These are phyloP conservation scores for Cyanidioschyzon merolae DNA, from an alignment of 23 red algal species.

Conservation along the genomic window DNA sequence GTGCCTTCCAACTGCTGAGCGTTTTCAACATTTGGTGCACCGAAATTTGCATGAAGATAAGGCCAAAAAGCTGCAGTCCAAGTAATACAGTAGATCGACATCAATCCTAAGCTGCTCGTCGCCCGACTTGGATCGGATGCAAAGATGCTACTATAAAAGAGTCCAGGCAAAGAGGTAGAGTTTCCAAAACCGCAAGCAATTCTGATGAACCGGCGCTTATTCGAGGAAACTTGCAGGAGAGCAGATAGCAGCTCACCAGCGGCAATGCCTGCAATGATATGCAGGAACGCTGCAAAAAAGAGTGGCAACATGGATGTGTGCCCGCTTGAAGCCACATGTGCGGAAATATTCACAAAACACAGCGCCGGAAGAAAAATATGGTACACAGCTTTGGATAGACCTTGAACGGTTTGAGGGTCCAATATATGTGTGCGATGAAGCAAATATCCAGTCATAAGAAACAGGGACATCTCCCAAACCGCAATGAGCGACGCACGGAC, in stretches of 20 bases:
- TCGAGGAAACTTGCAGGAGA: background rate
- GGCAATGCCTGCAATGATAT: background rate
- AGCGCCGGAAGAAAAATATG: background rate
- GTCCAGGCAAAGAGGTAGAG: background rate
- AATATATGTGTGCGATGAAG: background rate
- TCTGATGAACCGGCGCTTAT: background rate
- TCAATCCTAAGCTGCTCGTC: background rate
- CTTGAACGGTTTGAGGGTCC: background rate
- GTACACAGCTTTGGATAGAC: conserved; percentile 2
- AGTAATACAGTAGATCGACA: background rate
- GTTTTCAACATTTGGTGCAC: background rate
- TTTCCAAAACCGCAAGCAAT: conserved; percentile 11
- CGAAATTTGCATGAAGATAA: background rate
- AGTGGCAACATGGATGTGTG: background rate
- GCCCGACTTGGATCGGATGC: background rate
- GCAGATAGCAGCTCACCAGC: background rate
- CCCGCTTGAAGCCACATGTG: background rate
- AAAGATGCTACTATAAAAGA: background rate
- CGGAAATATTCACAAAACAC: background rate
- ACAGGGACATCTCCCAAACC: background rate
- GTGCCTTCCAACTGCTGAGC: too few relatives aligned
- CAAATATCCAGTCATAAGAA: background rate
- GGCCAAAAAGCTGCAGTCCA: conserved; percentile 4
- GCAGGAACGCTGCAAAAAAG: background rate
- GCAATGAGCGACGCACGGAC: background rate